These are phyloP conservation scores for Aspergillus versicolor DNA, from an alignment of 2,329 filamentous ascomycete genomes.

Conservation along the genomic window DNA sequence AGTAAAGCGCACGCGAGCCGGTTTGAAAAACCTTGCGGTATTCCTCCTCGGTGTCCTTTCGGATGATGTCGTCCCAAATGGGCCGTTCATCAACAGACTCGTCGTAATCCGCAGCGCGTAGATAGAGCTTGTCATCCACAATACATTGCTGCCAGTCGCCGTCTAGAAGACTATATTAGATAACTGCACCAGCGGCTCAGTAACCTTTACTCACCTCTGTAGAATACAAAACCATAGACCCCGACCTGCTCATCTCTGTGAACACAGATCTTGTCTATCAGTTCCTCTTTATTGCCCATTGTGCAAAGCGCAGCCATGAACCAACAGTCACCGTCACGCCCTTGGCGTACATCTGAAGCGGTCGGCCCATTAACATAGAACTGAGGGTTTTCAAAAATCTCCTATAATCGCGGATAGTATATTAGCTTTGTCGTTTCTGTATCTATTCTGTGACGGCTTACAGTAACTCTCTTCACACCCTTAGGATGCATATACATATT, in stretches of 20 bases:
- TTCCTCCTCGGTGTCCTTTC: constrained; percentile 68
- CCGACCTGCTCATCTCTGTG: constrained; percentile 70
- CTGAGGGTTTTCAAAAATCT: constrained; percentile 73
- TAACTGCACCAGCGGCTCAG: background rate
- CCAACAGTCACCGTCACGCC: constrained; percentile 80
- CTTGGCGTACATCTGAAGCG: constrained; percentile 76
- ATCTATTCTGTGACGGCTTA: constrained; percentile 30
- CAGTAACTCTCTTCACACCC: constrained; percentile 69
- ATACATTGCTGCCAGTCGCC: constrained; percentile 92
- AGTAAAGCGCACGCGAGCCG: constrained; percentile 66
- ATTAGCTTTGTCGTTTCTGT: background rate
- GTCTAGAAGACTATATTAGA: constrained; percentile 46
- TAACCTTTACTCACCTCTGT: constrained; percentile 52
- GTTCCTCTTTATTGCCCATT: constrained; percentile 67
- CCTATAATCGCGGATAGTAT: constrained; percentile 42
- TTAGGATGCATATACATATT: constrained; percentile 59
- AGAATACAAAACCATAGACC: constrained; percentile 83
- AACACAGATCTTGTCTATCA: constrained; percentile 74
- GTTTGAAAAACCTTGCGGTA: constrained; percentile 72
- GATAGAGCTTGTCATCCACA: constrained; percentile 85
- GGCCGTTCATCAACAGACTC: constrained; percentile 73
- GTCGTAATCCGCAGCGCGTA: constrained; percentile 79
- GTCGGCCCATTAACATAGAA: constrained; percentile 78
- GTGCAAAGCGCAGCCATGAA: constrained; percentile 78
- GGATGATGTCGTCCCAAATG: constrained; percentile 72